Evolutionary conservation across 345 rosid species (phyloP), one percentile per base, ranked within the genome.

Genomic region (Microcos paniculata): DNA sequence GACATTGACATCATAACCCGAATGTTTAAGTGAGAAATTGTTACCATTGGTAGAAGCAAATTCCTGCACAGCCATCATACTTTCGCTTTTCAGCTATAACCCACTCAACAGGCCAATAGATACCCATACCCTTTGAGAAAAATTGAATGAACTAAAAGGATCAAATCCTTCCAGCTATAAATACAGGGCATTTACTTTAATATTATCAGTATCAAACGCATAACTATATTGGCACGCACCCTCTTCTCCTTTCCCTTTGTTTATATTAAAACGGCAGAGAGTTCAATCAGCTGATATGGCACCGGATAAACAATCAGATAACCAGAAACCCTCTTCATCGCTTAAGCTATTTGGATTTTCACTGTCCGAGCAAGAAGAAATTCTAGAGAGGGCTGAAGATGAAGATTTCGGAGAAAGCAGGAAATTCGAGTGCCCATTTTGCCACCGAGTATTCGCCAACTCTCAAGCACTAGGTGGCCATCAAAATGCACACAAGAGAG

Each of bases 401-500:
- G 40, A 24, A 56, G 79, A n/a, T 18, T 16, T 19, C 3, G 74
- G 28, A 43, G 80, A 79, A 35, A 79, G n/a, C 70, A 83, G 82
- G 76, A 87, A 79, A 63, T 87, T 84, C 76, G 87, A 85, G 84
- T 89, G 92, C 64, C 88, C 86, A 24, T 89, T 85, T 51, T 89
- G 92, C 89, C 67, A 77, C 43, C 71, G 91, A 68, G 77, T 76
- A 3, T 87, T 89, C 59, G 84, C 85, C 46, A 89, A 87, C 77
- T 86, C 93, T 30, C 89, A 89, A 67, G 90, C 90, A 15, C 79
- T 89, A 4, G 93, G 93, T 1, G 93, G 90, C 62, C 90, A 89
- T 62, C 90, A 89, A 82, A 89, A 87, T 78, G 90, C 89, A 0
- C 90, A 89, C 83, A 89, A 85, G 70, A 80, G 88, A 62, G 92